Evolutionary conservation across 768 basidiomycete genomes (phyloP), one percentile per base, ranked within the genome.

Genomic region (Tremella yokohamensis): DNA sequence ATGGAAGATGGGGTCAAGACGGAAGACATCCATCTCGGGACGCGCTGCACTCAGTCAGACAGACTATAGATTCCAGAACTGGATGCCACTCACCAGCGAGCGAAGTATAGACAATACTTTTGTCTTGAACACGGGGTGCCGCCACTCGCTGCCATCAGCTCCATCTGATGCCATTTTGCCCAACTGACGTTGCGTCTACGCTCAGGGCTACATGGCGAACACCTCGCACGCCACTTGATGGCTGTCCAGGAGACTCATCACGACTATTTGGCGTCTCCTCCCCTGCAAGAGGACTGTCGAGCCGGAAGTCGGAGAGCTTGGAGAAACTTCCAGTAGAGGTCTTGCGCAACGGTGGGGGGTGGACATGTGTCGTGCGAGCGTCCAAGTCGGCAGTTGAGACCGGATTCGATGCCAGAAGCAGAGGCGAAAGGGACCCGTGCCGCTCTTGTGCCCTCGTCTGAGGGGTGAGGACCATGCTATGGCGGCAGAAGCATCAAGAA

Each of bases 1-100:
- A 93, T 62, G 29, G 76, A 69, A 0, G 65, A 62, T 3, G 74
- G 65, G 12, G 57, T 63, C 25, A 78, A 62, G 19, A 54, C 56
- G 9, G 64, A 44, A 1, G 70, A 68, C 0, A 67, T 74, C 77
- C 77, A 78, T n/a, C 62, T 53, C 8, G 73, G 72, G 13, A 78
- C 65, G 45, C 57, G 53, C 69, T 70, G 62, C n/a, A 1, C 39
- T 58, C 18, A 60, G 57, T 40, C 34, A 40, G 22, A 22, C n/a
- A 16, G 8, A 45, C 13, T n/a, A n/a, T n/a, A n/a, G n/a, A n/a
- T n/a, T n/a, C n/a, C n/a, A n/a, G n/a, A n/a, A 16, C 34, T 34
- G 20, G 2, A 13, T 48, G 15, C 3, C 12, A 60, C 66, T 61
- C 48, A 70, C 70, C 52, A 75, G 57, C 49, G 56, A 56, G 26